Base-by-base conservation (phyloP, 164 flowering plant genomes). In the Vitis amurensis region DNA sequence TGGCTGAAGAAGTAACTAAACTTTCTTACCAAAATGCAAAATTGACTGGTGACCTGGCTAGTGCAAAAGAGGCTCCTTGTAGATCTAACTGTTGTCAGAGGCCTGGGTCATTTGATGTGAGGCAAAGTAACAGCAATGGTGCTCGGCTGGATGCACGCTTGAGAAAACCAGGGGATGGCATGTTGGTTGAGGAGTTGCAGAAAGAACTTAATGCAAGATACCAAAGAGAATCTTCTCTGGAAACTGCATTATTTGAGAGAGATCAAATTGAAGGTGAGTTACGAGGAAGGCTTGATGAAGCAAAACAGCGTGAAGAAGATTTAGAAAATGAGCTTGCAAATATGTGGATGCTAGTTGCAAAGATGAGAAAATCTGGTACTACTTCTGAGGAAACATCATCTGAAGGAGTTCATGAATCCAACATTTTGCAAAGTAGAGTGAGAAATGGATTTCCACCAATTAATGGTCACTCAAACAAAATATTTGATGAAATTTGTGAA, bases 1-100 rank as follows among this genome's bases (percentile, higher is more conserved):
- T 93, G 80, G 93, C 98, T 68, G 91, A 86, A 78, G 97, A 93
- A 84, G 96, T 91, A 57, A 88, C 97, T 49, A 90, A 81, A 65
- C 91, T 91, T 55, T 87, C 95, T 29, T 85, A 81, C 71, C 86
- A 89, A 79, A 93, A 90, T 77, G 91, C 95, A 50, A 88, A 85
- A 69, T 80, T 93, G 67, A 79, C 71, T 51, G 80, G 80, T 71
- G 91, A 92, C 11, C 76, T 87, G 74, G 79, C 84, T 56, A 79
- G 83, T 71, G 78, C 84, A 55, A 83, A 81, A 70, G 91, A 87
- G 61, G 69, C 61, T 31, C 71, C 12, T 17, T 72, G 75, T 63
- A 76, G 74, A 78, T 75, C 76, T 63, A 77, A 66, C 63, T 72
- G 71, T 66, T 80, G 66, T 57, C 85, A 79, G 64, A 76, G 80